phyloP scores from a whole-genome alignment of 768 basidiomycete genomes.

The Termitomyces bulborhizus region DNA sequence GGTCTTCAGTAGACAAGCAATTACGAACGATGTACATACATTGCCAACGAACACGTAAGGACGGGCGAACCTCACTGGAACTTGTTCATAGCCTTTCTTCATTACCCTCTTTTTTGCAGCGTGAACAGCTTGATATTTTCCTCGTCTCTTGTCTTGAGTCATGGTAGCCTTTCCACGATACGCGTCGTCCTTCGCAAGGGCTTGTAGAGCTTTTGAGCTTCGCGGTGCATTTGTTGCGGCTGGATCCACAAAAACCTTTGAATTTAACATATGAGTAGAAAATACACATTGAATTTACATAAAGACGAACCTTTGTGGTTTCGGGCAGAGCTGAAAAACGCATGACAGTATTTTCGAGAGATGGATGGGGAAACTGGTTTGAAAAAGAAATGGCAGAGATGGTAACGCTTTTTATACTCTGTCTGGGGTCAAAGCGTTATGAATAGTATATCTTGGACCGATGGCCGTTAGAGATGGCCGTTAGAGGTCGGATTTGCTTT shows the following conservation, averaged over 20 bases:
- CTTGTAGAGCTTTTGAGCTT: background rate
- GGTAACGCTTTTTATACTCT: constrained; percentile 4
- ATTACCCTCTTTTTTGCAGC: constrained; percentile 19
- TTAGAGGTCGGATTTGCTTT: background rate
- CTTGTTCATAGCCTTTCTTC: constrained; percentile 3
- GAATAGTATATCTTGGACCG: background rate
- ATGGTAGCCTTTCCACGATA: constrained; percentile 4
- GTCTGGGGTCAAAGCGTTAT: constrained; percentile 7
- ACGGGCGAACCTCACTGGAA: constrained; percentile 3
- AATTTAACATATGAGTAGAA: background rate
- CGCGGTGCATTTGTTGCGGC: background rate
- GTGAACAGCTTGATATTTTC: constrained; percentile 19
- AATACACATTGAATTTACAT: no score
- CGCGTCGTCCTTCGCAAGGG: background rate
- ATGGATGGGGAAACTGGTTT: background rate
- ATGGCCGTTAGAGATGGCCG: constrained; percentile 1
- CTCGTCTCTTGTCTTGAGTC: constrained; percentile 2
- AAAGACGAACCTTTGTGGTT: background rate
- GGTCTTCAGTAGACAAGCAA: background rate
- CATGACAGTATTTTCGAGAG: background rate
- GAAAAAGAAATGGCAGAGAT: background rate
- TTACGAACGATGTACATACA: constrained; percentile 30
- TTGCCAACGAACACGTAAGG: constrained; percentile 55
- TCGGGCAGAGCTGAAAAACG: constrained; percentile 9
- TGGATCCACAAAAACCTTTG: background rate